Evolutionary conservation across 176 grass and related monocot genomes (phyloP).

Genomic region (Eleusine indica): DNA sequence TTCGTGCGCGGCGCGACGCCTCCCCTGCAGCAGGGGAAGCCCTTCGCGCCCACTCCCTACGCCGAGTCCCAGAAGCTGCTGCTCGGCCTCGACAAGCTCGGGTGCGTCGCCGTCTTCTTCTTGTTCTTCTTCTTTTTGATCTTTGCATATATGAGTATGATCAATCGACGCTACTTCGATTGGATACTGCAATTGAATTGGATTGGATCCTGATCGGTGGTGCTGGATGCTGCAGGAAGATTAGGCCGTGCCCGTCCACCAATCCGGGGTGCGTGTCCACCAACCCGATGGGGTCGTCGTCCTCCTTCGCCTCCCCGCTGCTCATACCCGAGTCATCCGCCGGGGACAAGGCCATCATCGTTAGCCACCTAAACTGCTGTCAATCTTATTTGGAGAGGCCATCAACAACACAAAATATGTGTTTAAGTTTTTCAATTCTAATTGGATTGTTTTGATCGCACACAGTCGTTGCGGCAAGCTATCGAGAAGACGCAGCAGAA

Average conservation of each 20-base stretch:
- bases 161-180: neutral
- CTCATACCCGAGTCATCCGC: constrained; percentile 65
- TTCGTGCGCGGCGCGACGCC: neutral
- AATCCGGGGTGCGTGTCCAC: constrained; percentile 88
- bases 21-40: neutral
- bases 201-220: neutral
- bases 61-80: constrained; percentile 68
- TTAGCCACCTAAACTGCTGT: neutral
- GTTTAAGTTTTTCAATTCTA: neutral
- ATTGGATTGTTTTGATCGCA: neutral
- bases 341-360: constrained; percentile 38
- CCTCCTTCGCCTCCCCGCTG: constrained; percentile 76
- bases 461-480: constrained; percentile 65
- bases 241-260: constrained; percentile 82
- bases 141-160: neutral
- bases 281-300: constrained; percentile 71
- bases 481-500: constrained; percentile 75
- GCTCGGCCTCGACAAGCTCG: constrained; percentile 77
- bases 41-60: constrained; percentile 58
- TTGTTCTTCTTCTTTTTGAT: neutral
- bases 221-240: constrained; percentile 54
- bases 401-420: neutral
- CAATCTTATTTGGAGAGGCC: too few species aligned
- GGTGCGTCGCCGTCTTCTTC: constrained; percentile 27
- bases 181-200: neutral